Percentiles rank a stretch among this genome's conserved stretches.
phyloP scores from a whole-genome alignment of 1,284 basidiomycete genomes.

The Fomitiporia mediterranea region DNA sequence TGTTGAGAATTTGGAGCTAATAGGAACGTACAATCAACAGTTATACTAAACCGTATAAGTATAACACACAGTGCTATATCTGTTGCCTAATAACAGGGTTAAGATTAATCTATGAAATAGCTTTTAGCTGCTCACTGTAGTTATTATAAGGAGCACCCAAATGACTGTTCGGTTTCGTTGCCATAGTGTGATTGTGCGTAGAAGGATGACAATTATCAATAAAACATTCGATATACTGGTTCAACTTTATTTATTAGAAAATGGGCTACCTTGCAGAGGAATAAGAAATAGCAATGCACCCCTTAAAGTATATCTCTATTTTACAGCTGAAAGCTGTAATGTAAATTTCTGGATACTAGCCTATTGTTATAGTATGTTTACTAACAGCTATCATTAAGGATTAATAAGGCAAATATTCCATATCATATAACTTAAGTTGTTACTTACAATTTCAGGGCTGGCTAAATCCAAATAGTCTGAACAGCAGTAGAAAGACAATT shows the following conservation, averaged over 20 bases:
- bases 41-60: background rate
- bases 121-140: background rate
- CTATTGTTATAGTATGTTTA: too few relatives aligned
- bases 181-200: constrained; percentile 18
- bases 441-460: background rate
- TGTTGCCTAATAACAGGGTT: background rate
- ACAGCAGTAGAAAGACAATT: too few relatives aligned
- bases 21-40: background rate
- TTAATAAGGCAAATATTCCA: too few relatives aligned
- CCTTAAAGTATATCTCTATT: constrained; percentile 12
- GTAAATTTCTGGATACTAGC: too few relatives aligned
- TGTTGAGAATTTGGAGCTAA: too few relatives aligned
- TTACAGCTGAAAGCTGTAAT: constrained; percentile 12
- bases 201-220: constrained; percentile 11
- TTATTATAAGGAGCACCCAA: background rate
- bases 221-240: background rate
- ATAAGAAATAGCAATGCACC: constrained; percentile 11
- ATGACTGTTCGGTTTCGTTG: constrained; percentile 9
- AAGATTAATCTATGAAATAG: background rate
- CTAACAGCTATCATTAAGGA: too few relatives aligned
- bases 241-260: too few relatives aligned
- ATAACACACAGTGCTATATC: background rate
- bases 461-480: background rate
- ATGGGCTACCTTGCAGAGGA: constrained; percentile 17
- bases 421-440: too few relatives aligned